Evolutionary conservation across 768 basidiomycete species (phyloP), one percentile per base, ranked within the genome.

Genomic region (Steccherinum ochraceum): DNA sequence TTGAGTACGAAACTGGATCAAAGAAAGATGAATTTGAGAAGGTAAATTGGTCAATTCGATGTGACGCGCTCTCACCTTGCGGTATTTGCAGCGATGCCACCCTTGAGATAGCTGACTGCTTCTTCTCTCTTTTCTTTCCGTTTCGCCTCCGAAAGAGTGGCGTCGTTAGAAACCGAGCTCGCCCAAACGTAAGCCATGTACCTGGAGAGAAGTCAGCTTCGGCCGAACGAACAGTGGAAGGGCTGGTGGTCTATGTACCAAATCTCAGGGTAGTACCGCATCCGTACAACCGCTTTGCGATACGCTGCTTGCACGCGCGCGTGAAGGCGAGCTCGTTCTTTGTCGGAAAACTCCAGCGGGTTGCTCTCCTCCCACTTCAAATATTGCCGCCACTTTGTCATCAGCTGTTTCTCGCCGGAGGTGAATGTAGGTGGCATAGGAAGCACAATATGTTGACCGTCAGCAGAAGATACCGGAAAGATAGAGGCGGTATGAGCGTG

Each of bases 301-400:
- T 95, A 90, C 18, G 89, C 88, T 43, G 83, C 81, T 59, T 83
- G 81, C 13, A 97, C 75, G 23, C 95, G 77, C 5, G 73, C 75
- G 46, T 83, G 73, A 40, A 95, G 66, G 3, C 76, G 75, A 1
- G 72, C 67, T 53, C 78, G 75, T 57, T 93, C 91, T 61, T 81
- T 84, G 45, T 89, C 87, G 56, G 93, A 90, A 30, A 96, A 80
- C 67, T 92, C 90, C 47, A 97, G 77, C 0, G 93, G 94, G 61
- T 98, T 97, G 56, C 77, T 77, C 65, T 94, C 90, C 67, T 98
- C 94, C 89, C 89, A 97, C 59, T 92, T 92, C 27, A 97, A 69
- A 64, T 96, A 97, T 1, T 78, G 73, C 62, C 90, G 90, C 95
- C 95, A 98, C 23, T 80, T 79, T 21, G 83, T 80, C n/a, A 93